Percentiles rank a stretch among this genome's conserved stretches.
These are phyloP conservation scores for Penicillium griseofulvum DNA, from an alignment of 2,329 filamentous ascomycete species.

Conservation along the genomic window DNA sequence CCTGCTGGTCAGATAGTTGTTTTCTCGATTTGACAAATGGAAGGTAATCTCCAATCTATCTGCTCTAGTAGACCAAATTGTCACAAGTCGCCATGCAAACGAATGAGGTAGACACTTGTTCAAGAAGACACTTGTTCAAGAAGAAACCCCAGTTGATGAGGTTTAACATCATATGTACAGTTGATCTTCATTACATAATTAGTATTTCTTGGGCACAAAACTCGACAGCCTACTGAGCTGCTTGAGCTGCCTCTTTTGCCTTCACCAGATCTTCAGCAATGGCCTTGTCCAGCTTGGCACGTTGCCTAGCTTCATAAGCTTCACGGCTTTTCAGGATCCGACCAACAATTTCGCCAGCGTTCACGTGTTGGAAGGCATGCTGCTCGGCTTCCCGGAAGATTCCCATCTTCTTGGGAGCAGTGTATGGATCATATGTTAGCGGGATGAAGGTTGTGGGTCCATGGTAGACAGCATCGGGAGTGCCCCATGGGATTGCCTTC, in stretches of 20 bases:
- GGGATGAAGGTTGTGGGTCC: slow-evolving; percentile 91
- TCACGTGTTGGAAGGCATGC: slow-evolving; percentile 82
- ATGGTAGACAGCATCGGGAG: slow-evolving; percentile 83
- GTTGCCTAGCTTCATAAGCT: slow-evolving; percentile 87
- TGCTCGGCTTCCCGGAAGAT: slow-evolving; percentile 76
- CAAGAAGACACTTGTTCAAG: neutral
- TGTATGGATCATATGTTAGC: slow-evolving; percentile 74
- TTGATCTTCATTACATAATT: slow-evolving; percentile 11
- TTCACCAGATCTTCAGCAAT: slow-evolving; percentile 67
- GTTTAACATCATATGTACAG: slow-evolving; percentile 15
- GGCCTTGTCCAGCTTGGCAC: slow-evolving; percentile 84
- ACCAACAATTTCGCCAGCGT: slow-evolving; percentile 86
- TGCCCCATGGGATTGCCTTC: slow-evolving; percentile 67
- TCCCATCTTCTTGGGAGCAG: slow-evolving; percentile 72
- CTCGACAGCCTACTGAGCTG: slow-evolving; percentile 9
- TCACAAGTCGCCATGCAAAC: neutral
- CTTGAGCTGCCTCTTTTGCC: slow-evolving; percentile 53
- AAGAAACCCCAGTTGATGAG: slow-evolving; percentile 15
- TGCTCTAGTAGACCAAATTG: neutral
- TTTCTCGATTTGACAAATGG: neutral
- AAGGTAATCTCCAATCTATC: neutral
- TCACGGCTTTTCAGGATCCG: slow-evolving; percentile 83
- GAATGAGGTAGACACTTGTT: neutral
- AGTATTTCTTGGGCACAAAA: neutral
- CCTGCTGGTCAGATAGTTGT: slow-evolving; percentile 7